A percentile compares a stretch with the other conserved stretches of the same genome.
Conservation (phyloP, 306 rosid species). For the Pterocarpus macrocarpus region DNA sequence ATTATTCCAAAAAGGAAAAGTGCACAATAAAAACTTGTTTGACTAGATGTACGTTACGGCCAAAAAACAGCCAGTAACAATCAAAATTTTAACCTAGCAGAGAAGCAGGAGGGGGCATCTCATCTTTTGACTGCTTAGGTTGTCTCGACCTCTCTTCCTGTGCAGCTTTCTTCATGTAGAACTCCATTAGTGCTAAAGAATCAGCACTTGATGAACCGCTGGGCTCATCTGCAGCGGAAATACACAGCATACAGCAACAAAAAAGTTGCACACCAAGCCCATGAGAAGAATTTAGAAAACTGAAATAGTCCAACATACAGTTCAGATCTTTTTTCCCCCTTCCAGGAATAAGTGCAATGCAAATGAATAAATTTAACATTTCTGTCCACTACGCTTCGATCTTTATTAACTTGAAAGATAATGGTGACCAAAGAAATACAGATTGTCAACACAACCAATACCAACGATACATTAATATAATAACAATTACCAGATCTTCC, state of each 20-base stretch:
- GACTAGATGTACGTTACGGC: neutral
- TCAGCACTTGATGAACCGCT: constrained; percentile 71
- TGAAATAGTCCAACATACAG: neutral
- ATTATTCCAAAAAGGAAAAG: constrained; percentile 22
- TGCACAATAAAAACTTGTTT: neutral
- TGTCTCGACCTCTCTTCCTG: constrained; percentile 83
- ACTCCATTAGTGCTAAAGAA: constrained; percentile 97
- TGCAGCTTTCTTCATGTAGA: constrained; percentile 96
- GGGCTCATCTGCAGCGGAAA: constrained; percentile 65
- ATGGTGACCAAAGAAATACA: neutral
- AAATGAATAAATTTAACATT: neutral
- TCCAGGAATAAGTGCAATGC: neutral
- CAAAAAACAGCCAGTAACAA: constrained; percentile 33
- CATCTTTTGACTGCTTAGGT: constrained; percentile 94
- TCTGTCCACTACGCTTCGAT: constrained; percentile 13
- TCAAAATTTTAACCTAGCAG: constrained; percentile 73
- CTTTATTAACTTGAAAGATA: constrained; percentile 22
- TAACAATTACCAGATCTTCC: constrained; percentile 60
- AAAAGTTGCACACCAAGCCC: constrained; percentile 20
- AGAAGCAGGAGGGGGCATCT: constrained; percentile 99
- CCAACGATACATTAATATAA: neutral
- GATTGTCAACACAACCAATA: constrained; percentile 30
- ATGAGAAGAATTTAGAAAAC: constrained; percentile 13
- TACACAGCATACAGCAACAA: constrained; percentile 10
- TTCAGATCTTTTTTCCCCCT: constrained; percentile 13